Conservation (phyloP, 495 filamentous ascomycete species). For the Tuber calosporum region DNA sequence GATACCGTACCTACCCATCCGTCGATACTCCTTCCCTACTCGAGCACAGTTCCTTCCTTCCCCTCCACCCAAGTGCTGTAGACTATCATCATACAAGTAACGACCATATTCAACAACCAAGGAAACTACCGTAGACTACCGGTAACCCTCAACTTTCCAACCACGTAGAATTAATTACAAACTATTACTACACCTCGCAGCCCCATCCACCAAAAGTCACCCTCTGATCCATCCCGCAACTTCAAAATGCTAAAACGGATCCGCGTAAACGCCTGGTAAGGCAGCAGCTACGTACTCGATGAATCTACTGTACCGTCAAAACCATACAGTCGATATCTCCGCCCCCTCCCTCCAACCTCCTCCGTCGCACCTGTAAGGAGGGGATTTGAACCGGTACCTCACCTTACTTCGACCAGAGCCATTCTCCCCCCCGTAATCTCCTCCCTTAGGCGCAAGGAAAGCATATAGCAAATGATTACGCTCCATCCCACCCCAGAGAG, state of each 20-base stretch:
- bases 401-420: not conserved
- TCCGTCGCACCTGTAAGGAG: not conserved
- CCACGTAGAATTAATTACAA: not conserved
- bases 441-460: not conserved
- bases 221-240: constrained; percentile 10
- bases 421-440: not conserved
- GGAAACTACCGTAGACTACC: not conserved
- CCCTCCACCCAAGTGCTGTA: not conserved
- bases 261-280: constrained; percentile 25
- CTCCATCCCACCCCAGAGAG: not conserved
- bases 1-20: not conserved
- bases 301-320: not conserved
- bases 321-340: not conserved
- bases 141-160: not conserved
- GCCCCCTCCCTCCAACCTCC: not conserved
- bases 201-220: not conserved
- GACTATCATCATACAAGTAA: not conserved
- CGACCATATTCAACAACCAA: not conserved
- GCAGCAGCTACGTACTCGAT: constrained; percentile 4
- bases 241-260: constrained; percentile 16
- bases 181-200: not conserved
- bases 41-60: not conserved
- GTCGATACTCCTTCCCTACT: not conserved
- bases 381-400: not conserved
- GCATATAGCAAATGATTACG: not conserved